Base-by-base conservation (phyloP, 108 stramenopile species). In the Nitzschia putrida region DNA sequence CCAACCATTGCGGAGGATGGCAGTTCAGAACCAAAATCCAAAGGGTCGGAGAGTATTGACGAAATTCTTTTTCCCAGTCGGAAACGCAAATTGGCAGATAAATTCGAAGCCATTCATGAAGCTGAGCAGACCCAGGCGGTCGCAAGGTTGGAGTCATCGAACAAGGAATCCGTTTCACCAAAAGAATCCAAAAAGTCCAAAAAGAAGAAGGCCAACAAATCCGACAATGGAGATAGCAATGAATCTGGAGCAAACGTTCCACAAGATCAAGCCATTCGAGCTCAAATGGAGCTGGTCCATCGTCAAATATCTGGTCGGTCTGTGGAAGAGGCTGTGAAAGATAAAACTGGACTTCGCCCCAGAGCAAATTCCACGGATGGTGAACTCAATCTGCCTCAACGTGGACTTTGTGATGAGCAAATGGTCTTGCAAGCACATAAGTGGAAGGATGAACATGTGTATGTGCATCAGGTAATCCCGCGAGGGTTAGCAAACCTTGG, bases 401-500 rank as follows among this genome's bases (percentile, higher is more conserved):
- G 83, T n/a, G 93, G 93, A 37, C 81, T 94, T 10, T 94, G 93
- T 64, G 89, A 89, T 47, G 93, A 94, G 64, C 65, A 80, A 55
- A 64, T 68, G 53, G 83, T 91, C 21, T 68, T 88, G 9, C 64
- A 71, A 38, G 72, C 83, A 7, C 82, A 88, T 74, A 66, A 66
- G 57, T 93, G 92, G 92, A 69, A 79, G 40, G 52, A 54, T 16
- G 56, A 39, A 26, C 49, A 47, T 18, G 51, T 38, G 18, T 58
- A 55, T 55, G 29, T 64, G 23, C 75, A 77, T 59, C 55, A 85
- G 61, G 49, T 66, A 8, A 47, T 73, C 18, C 88, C 93, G 7
- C 70, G 79, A 41, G 98, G 98, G 16, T 79, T 99, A 25, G 51
- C 71, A 34, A 99, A 99, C 69, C 72, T 95, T 13, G 98, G 98